A percentile compares a stretch with the other conserved stretches of the same genome.
Conservation (phyloP, 805 yeast genomes). For the Cyberlindnera bimundalis region DNA sequence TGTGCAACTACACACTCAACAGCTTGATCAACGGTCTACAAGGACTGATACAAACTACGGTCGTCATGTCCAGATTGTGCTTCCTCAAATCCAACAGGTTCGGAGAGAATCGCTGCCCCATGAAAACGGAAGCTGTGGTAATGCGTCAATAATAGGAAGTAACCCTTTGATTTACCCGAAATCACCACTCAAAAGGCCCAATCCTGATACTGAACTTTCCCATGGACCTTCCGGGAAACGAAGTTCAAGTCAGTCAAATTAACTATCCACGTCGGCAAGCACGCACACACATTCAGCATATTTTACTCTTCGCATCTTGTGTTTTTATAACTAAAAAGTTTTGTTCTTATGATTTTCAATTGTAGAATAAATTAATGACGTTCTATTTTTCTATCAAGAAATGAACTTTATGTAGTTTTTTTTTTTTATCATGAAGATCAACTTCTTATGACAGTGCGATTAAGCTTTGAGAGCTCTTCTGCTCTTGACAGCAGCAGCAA, state of each 20-base stretch:
- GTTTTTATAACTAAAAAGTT: no score
- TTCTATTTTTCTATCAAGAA: no score
- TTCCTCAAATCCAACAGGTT: background rate
- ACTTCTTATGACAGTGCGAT: background rate
- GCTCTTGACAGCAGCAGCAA: constrained; percentile 77
- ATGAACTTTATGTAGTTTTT: background rate
- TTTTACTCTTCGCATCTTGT: no score
- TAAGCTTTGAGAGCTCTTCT: constrained; percentile 53
- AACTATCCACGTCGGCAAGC: no score
- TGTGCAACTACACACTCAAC: no score
- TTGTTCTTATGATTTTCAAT: no score
- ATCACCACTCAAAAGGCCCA: constrained; percentile 21
- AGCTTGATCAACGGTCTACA: no score
- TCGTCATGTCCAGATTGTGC: constrained; percentile 1
- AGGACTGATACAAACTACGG: background rate
- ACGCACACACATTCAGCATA: no score
- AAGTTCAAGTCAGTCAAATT: background rate
- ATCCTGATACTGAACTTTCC: constrained; percentile 2
- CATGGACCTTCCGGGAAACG: constrained; percentile 3
- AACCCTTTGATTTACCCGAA: constrained; percentile 2
- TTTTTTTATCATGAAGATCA: background rate
- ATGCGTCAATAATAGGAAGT: background rate
- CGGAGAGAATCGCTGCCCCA: background rate
- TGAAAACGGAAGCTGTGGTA: background rate
- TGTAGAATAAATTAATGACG: no score